Evolutionary conservation across 306 rosid species (phyloP).

Genomic region (Rosa chinensis): DNA sequence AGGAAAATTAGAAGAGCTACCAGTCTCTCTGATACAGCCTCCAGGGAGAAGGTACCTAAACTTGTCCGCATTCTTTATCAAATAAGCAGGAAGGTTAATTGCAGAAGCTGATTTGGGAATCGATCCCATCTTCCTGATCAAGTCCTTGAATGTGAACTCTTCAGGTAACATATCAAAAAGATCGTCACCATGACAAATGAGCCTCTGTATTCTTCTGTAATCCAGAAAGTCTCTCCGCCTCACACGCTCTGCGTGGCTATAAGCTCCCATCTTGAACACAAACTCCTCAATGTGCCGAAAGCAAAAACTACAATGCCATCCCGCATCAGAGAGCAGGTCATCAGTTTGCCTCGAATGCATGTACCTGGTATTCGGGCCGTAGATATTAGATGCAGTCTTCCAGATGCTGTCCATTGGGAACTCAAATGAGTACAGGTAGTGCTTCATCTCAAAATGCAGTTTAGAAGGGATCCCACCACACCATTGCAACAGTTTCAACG

Average conservation of each 20-base stretch:
- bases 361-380: constrained; percentile 44
- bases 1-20: neutral
- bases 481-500: constrained; percentile 78
- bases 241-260: constrained; percentile 91
- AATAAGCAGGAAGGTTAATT: constrained; percentile 71
- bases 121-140: constrained; percentile 79
- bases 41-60: constrained; percentile 86
- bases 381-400: constrained; percentile 68
- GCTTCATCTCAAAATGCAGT: constrained; percentile 76
- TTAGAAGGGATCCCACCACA: constrained; percentile 82
- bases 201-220: constrained; percentile 64
- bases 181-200: constrained; percentile 70
- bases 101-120: constrained; percentile 86
- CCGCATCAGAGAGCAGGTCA: constrained; percentile 64
- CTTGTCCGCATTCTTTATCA: constrained; percentile 73
- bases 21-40: constrained; percentile 64
- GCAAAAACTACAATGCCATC: constrained; percentile 98
- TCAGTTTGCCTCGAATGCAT: constrained; percentile 64
- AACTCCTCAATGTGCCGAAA: constrained; percentile 66
- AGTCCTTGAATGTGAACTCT: constrained; percentile 70
- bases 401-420: constrained; percentile 91
- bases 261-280: constrained; percentile 88
- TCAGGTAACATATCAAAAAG: constrained; percentile 91
- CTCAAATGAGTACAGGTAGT: constrained; percentile 91
- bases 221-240: constrained; percentile 52